Conservation (phyloP, 2,329 filamentous ascomycete genomes). For the Penicillium sp. region DNA sequence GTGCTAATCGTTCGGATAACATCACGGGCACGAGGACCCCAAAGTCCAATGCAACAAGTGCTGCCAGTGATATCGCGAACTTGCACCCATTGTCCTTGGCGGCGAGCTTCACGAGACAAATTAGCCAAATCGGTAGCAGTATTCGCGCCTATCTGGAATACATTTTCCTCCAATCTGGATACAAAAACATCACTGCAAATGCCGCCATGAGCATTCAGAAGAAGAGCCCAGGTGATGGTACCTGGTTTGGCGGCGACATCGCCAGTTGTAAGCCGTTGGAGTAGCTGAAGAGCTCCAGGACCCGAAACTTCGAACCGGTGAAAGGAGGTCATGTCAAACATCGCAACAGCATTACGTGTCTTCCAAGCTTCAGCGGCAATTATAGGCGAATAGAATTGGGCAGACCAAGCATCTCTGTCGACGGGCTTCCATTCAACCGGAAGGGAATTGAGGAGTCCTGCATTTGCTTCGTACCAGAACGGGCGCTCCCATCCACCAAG, state of each 20-base stretch:
- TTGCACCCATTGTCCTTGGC: slow-evolving; percentile 54
- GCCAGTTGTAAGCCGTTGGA: slow-evolving; percentile 53
- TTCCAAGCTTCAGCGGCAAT: slow-evolving; percentile 67
- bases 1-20: slow-evolving; percentile 50
- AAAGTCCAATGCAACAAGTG: slow-evolving; percentile 66
- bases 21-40: slow-evolving; percentile 61
- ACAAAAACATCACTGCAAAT: slow-evolving; percentile 63
- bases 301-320: slow-evolving; percentile 63
- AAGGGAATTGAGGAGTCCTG: slow-evolving; percentile 54
- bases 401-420: slow-evolving; percentile 63
- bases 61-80: slow-evolving; percentile 64
- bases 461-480: slow-evolving; percentile 65
- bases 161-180: slow-evolving; percentile 54
- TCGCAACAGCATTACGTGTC: slow-evolving; percentile 63
- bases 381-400: slow-evolving; percentile 61
- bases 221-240: slow-evolving; percentile 59
- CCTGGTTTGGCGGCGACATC: slow-evolving; percentile 52
- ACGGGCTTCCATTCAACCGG: slow-evolving; percentile 60
- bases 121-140: slow-evolving; percentile 60
- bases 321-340: slow-evolving; percentile 67
- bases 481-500: slow-evolving; percentile 67
- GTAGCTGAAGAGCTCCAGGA: slow-evolving; percentile 59
- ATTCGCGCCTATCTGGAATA: slow-evolving; percentile 60
- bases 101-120: slow-evolving; percentile 57
- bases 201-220: slow-evolving; percentile 59